A percentile compares a stretch with the other conserved stretches of the same genome.
Conservation (phyloP, 2,329 filamentous ascomycete species). For the Fusarium sp. region DNA sequence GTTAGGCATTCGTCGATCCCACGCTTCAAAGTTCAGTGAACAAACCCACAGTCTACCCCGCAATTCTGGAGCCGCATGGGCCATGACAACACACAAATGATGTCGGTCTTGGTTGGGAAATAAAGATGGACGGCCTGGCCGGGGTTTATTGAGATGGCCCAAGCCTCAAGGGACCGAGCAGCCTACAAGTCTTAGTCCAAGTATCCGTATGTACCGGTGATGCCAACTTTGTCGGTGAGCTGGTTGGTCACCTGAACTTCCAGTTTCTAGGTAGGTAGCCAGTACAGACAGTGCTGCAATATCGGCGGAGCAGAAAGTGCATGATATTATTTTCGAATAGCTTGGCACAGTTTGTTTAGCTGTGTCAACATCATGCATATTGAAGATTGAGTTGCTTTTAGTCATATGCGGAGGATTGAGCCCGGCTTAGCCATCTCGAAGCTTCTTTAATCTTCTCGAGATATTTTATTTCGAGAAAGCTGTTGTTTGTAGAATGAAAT, state of each 20-base stretch:
- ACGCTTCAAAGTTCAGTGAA: background rate
- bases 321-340: constrained; percentile 34
- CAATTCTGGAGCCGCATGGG: constrained; percentile 40
- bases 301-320: constrained; percentile 30
- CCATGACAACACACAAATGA: constrained; percentile 29
- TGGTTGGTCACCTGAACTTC: constrained; percentile 18
- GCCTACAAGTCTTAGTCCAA: too few species aligned
- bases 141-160: constrained; percentile 10
- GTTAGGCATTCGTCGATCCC: constrained; percentile 21
- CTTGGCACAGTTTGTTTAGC: constrained; percentile 39
- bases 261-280: background rate
- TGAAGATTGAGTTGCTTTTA: constrained; percentile 34
- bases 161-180: background rate
- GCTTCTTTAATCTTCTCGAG: constrained; percentile 17
- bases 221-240: constrained; percentile 36
- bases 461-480: background rate
- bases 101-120: constrained; percentile 9
- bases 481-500: background rate
- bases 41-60: constrained; percentile 37
- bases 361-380: constrained; percentile 51
- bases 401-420: constrained; percentile 37
- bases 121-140: constrained; percentile 23
- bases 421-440: constrained; percentile 20
- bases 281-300: background rate
- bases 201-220: too few species aligned